phyloP scores from a whole-genome alignment of 306 rosid species.

The Medicago lupulina region DNA sequence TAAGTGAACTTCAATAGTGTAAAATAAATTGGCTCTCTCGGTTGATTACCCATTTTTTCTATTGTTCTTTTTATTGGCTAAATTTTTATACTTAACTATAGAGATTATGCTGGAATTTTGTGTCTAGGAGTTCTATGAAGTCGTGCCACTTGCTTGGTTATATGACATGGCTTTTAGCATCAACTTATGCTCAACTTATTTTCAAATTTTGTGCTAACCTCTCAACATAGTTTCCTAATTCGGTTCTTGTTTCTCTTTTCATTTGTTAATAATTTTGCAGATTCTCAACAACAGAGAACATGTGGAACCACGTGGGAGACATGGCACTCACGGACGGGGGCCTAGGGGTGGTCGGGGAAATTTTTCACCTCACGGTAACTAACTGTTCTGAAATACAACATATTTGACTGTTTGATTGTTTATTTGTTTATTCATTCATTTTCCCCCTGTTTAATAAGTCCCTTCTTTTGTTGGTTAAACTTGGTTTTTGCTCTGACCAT shows the following conservation, averaged over 20 bases:
- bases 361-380: constrained; percentile 73
- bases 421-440: constrained; percentile 5
- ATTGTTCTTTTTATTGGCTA: constrained; percentile 34
- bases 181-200: constrained; percentile 26
- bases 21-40: constrained; percentile 6
- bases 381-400: constrained; percentile 29
- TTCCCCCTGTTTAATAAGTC: constrained; percentile 10
- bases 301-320: constrained; percentile 78
- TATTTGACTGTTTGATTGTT: constrained; percentile 24
- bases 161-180: constrained; percentile 5
- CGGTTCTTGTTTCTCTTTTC: constrained; percentile 28
- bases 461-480: constrained; percentile 10
- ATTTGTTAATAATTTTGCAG: constrained; percentile 58
- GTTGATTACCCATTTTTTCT: constrained; percentile 28
- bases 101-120: constrained; percentile 16
- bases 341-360: constrained; percentile 77
- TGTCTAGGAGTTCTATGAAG: constrained; percentile 33
- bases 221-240: constrained; percentile 32
- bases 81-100: constrained; percentile 25
- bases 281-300: constrained; percentile 74
- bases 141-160: constrained; percentile 8
- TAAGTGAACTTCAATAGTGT: constrained; percentile 30
- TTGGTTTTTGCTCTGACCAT: constrained; percentile 30
- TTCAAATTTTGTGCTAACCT: neutral
- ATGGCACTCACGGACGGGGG: constrained; percentile 77